Evolutionary conservation across 139 green algal species (phyloP).

Genomic region (Chlorella sp.): DNA sequence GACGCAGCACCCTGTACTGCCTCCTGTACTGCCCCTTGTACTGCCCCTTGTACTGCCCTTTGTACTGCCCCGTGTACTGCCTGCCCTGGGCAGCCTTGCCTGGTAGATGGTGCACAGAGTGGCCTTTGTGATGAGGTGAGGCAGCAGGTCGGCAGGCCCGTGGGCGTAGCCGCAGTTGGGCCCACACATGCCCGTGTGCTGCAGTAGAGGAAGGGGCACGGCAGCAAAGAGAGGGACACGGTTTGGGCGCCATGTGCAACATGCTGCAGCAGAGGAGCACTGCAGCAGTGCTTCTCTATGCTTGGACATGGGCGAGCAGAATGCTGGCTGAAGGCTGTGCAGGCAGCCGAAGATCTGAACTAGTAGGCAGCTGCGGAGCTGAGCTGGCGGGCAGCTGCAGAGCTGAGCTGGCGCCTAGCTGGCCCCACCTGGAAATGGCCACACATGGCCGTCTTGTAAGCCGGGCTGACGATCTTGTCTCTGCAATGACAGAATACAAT

Average conservation of each 20-base stretch:
- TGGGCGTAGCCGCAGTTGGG: neutral
- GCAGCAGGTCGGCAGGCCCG: neutral
- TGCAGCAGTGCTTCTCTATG: neutral
- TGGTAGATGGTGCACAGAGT: neutral
- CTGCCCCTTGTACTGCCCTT: neutral
- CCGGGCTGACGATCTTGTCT: neutral
- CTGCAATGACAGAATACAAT: neutral
- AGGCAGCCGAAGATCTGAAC: neutral
- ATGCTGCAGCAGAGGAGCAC: too few relatives aligned
- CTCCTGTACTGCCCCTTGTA: neutral
- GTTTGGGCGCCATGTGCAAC: too few relatives aligned
- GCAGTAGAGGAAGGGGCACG: neutral
- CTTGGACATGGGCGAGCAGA: neutral
- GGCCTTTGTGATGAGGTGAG: neutral
- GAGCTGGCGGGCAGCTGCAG: too few relatives aligned
- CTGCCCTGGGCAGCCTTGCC: neutral
- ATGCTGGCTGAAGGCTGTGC: too few relatives aligned
- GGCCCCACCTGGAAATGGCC: neutral
- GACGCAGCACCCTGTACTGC: neutral
- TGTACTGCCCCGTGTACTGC: neutral
- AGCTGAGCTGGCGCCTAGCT: too few relatives aligned
- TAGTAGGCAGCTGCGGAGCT: neutral
- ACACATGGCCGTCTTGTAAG: neutral
- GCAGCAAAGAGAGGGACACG: neutral
- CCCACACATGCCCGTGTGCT: neutral